These are phyloP conservation scores for Anthracocystis panici-leucophaei DNA, from an alignment of 1,284 basidiomycete species.

Conservation along the genomic window DNA sequence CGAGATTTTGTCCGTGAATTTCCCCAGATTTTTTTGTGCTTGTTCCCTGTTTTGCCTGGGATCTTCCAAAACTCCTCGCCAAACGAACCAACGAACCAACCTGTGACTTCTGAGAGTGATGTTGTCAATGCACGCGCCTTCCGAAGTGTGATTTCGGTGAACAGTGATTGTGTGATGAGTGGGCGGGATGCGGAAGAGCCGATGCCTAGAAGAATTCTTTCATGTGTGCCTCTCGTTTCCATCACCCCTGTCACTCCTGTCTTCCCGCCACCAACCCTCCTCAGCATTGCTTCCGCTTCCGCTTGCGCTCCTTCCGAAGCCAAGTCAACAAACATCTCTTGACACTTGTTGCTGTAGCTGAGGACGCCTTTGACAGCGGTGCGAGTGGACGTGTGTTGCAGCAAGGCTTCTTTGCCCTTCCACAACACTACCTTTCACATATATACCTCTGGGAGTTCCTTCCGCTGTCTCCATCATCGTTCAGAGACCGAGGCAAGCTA, in stretches of 20 bases:
- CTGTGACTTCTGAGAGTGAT: not conserved
- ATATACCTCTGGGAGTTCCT: not conserved
- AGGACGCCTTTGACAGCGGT: not conserved
- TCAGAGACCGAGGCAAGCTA: not conserved
- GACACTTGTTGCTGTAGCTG: not conserved
- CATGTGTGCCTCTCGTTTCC: not conserved
- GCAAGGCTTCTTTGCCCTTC: too few species aligned
- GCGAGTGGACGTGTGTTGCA: too few species aligned
- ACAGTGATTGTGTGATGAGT: not conserved
- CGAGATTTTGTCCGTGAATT: slow-evolving; percentile 23
- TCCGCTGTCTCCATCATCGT: not conserved
- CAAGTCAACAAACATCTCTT: not conserved
- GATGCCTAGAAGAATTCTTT: not conserved
- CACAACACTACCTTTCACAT: not conserved
- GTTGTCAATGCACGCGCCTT: not conserved
- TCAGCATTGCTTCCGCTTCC: not conserved
- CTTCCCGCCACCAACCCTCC: not conserved
- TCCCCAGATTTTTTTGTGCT: slow-evolving; percentile 24
- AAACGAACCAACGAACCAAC: not conserved
- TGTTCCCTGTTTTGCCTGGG: not conserved
- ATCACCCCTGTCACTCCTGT: not conserved
- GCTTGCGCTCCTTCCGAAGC: not conserved
- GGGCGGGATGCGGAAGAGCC: not conserved
- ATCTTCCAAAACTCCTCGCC: not conserved
- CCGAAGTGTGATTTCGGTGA: not conserved